phyloP scores from a whole-genome alignment of 441 rosid species.

The Arabidopsis hybrid region DNA sequence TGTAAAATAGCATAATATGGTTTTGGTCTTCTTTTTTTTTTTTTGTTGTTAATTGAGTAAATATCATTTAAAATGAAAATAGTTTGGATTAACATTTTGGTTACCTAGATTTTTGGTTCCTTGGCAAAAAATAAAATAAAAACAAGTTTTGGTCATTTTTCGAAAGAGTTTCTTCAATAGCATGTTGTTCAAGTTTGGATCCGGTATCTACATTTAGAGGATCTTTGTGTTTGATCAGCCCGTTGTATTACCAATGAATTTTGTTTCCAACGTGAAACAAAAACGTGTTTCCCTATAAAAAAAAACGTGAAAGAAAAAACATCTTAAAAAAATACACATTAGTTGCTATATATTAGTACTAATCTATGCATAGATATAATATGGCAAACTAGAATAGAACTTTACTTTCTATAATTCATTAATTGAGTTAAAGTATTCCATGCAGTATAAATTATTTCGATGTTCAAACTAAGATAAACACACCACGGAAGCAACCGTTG shows the following conservation, averaged over 20 bases:
- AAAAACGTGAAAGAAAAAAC: neutral
- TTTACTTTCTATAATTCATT: neutral
- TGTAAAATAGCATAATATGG: neutral
- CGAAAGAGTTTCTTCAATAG: neutral
- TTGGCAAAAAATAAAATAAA: too few relatives aligned
- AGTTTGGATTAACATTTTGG: too few relatives aligned
- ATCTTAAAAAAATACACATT: neutral
- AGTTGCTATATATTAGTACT: neutral
- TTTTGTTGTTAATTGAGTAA: too few relatives aligned
- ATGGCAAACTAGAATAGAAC: conserved; percentile 1
- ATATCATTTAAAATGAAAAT: too few relatives aligned
- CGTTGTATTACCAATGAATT: neutral
- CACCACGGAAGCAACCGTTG: conserved; percentile 24
- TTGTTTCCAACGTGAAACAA: neutral
- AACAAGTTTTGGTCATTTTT: too few relatives aligned
- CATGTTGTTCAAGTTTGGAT: conserved; percentile 7
- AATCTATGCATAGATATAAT: neutral
- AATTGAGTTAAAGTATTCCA: conserved; percentile 1
- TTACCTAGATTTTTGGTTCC: too few relatives aligned
- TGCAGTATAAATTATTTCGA: neutral
- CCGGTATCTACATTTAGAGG: neutral
- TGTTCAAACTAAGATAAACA: conserved; percentile 33
- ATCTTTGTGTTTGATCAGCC: conserved; percentile 12
- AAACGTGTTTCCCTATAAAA: neutral
- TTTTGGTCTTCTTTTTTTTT: neutral